Conservation (phyloP, 352 stramenopile genomes). For the Globisporangium emineosum region DNA sequence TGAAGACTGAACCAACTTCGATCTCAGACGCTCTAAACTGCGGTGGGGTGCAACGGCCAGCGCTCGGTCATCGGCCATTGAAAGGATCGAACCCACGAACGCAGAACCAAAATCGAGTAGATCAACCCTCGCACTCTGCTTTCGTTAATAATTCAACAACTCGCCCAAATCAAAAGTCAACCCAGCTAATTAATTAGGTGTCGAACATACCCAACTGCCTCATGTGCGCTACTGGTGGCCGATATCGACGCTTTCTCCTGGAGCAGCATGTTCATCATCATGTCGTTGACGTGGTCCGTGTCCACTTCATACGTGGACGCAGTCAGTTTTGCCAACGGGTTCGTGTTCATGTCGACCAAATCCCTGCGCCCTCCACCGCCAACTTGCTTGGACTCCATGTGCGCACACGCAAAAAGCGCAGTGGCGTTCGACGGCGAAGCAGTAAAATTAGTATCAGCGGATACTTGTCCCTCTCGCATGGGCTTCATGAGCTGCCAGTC, state of each 20-base stretch:
- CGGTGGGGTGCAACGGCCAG: no score
- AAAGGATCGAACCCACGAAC: no score
- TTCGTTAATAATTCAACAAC: no score
- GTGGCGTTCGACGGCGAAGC: not conserved
- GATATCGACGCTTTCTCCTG: not conserved
- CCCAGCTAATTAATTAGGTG: not conserved
- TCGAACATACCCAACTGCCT: not conserved
- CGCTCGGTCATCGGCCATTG: no score
- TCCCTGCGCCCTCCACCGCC: not conserved
- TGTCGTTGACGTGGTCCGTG: slow-evolving; percentile 4
- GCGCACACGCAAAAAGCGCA: slow-evolving; percentile 10
- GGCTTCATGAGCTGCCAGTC: slow-evolving; percentile 13
- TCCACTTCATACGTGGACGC: slow-evolving; percentile 6
- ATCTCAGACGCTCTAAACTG: no score
- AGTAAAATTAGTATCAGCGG: not conserved
- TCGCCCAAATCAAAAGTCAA: no score
- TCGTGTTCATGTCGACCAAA: not conserved
- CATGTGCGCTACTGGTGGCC: not conserved
- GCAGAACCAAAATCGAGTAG: no score
- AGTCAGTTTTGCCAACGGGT: not conserved
- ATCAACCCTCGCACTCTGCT: no score
- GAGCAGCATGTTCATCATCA: slow-evolving; percentile 13
- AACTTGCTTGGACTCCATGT: slow-evolving; percentile 9
- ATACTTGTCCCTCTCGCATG: not conserved
- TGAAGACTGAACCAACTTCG: no score